Evolutionary conservation across 352 stramenopile species (phyloP).

Genomic region (Phytophthora crassamura): DNA sequence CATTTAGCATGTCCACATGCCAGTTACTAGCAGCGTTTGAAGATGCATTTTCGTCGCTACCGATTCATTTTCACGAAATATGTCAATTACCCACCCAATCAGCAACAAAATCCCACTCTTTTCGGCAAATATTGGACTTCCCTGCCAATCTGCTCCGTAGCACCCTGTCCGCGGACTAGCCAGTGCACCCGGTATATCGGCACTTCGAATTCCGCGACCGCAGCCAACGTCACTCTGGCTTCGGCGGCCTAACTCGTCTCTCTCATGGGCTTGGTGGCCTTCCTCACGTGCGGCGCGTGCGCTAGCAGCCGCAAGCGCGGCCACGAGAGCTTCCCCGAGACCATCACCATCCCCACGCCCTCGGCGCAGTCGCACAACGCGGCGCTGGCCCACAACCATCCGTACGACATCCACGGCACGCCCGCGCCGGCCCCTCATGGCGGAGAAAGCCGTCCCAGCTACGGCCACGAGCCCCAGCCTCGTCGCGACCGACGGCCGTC

Average conservation of each 20-base stretch:
- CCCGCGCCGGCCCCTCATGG: background rate
- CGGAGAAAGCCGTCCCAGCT: constrained; percentile 9
- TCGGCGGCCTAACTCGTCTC: constrained; percentile 1
- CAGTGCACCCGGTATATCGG: constrained; percentile 30
- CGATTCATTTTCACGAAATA: no score
- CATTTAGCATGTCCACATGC: no score
- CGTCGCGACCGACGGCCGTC: constrained; percentile 17
- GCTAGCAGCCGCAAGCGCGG: constrained; percentile 36
- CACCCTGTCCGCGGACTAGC: no score
- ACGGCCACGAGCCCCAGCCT: constrained; percentile 11
- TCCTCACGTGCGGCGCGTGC: constrained; percentile 45
- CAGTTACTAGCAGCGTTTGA: no score
- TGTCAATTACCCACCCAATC: no score
- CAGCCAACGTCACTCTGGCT: constrained; percentile 27
- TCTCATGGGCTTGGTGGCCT: constrained; percentile 37
- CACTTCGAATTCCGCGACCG: constrained; percentile 21
- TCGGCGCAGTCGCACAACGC: constrained; percentile 30
- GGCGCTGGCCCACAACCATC: constrained; percentile 28
- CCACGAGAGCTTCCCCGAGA: constrained; percentile 40
- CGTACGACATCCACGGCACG: constrained; percentile 43
- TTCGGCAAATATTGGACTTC: no score
- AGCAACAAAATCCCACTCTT: no score
- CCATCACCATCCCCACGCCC: constrained; percentile 45
- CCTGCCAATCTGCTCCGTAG: no score
- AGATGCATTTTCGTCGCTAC: no score